Evolutionary conservation across 257 asterid genomes (phyloP).

Genomic region (Ajuga chamaepitys): DNA sequence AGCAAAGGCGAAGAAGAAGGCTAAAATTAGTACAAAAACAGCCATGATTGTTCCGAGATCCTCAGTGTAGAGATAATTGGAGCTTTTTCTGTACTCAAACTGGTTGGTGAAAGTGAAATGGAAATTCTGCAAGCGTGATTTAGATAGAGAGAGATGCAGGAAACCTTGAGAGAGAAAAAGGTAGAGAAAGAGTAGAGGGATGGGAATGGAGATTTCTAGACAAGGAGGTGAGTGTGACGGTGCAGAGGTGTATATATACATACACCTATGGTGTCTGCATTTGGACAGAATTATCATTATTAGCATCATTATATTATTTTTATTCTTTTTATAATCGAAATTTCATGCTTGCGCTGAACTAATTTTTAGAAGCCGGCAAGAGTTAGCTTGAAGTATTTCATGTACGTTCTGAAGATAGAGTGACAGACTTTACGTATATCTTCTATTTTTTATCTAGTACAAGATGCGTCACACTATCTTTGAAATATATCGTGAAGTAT

Average conservation of each 20-base stretch:
- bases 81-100: background rate
- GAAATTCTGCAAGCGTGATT: no score
- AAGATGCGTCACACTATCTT: no score
- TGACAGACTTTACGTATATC: no score
- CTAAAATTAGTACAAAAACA: constrained; percentile 34
- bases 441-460: no score
- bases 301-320: background rate
- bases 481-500: no score
- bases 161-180: background rate
- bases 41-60: constrained; percentile 41
- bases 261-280: constrained; percentile 14
- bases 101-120: constrained; percentile 5
- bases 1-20: constrained; percentile 43
- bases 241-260: constrained; percentile 14
- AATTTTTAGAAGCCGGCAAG: no score
- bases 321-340: no score
- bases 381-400: no score
- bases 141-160: background rate
- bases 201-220: constrained; percentile 32
- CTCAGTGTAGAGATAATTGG: constrained; percentile 10
- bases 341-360: no score
- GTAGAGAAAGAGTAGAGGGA: background rate
- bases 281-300: constrained; percentile 8
- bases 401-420: no score
- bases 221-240: constrained; percentile 22